These are phyloP conservation scores for Sporopachydermia quercuum DNA, from an alignment of 805 yeast genomes.

Conservation along the genomic window DNA sequence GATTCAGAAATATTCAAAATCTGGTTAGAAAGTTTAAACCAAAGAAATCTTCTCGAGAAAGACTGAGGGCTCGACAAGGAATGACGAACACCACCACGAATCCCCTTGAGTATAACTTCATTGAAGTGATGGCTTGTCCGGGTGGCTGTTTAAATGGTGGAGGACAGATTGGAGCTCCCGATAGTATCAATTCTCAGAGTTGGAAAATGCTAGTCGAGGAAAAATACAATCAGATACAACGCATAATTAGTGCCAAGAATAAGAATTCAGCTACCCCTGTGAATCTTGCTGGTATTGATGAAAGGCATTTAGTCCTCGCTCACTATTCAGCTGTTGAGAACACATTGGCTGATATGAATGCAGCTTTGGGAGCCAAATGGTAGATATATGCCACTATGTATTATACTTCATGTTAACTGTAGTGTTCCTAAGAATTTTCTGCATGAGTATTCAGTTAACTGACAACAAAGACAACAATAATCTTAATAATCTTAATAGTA, in stretches of 20 bases:
- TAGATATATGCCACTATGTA: too few species aligned
- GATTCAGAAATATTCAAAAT: constrained; percentile 90
- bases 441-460: too few species aligned
- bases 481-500: too few species aligned
- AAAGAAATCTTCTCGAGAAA: constrained; percentile 17
- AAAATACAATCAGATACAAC: constrained; percentile 26
- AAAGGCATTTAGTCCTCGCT: constrained; percentile 18
- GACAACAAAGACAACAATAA: too few species aligned
- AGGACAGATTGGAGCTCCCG: constrained; percentile 54
- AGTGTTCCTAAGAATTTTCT: too few species aligned
- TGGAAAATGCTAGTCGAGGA: constrained; percentile 18
- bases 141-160: constrained; percentile 97
- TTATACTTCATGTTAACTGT: too few species aligned
- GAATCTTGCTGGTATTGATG: constrained; percentile 19
- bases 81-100: constrained; percentile 29
- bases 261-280: constrained; percentile 16
- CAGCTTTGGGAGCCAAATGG: constrained; percentile 45
- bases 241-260: constrained; percentile 19
- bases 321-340: constrained; percentile 35
- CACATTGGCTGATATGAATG: constrained; percentile 27
- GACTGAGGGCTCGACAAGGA: constrained; percentile 29
- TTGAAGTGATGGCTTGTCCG: constrained; percentile 97
- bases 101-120: constrained; percentile 57
- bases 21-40: constrained; percentile 68
- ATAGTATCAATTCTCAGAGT: constrained; percentile 13